phyloP scores from a whole-genome alignment of 805 yeast genomes.

The Ogataea polymorpha region DNA sequence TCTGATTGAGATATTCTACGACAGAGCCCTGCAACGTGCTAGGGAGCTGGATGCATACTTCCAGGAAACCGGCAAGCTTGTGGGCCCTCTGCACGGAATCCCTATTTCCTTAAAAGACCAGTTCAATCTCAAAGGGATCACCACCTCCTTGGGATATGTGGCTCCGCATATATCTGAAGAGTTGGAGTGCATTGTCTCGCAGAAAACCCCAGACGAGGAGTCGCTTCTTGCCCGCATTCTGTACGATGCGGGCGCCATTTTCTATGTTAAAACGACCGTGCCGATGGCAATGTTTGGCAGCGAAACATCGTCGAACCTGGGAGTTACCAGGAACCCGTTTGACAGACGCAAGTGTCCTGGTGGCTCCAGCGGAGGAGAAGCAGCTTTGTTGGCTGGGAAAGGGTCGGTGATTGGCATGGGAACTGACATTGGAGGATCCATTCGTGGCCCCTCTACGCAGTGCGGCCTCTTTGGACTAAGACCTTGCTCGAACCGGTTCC shows the following conservation, averaged over 20 bases:
- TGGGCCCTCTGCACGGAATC: constrained; percentile 45
- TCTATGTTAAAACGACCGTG: constrained; percentile 42
- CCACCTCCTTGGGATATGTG: constrained; percentile 40
- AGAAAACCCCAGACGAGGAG: constrained; percentile 30
- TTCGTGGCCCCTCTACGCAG: constrained; percentile 34
- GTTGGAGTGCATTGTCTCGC: constrained; percentile 22
- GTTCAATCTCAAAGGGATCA: constrained; percentile 36
- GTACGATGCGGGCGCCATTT: constrained; percentile 39
- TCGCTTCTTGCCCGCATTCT: constrained; percentile 33
- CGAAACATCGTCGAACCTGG: constrained; percentile 39
- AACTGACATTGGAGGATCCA: constrained; percentile 40
- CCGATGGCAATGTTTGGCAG: constrained; percentile 44
- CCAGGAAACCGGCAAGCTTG: constrained; percentile 31
- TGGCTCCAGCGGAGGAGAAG: constrained; percentile 49
- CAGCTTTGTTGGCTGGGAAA: constrained; percentile 31
- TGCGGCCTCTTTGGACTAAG: constrained; percentile 36
- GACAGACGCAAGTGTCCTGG: constrained; percentile 39
- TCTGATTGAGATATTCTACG: constrained; percentile 41
- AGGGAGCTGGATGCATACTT: constrained; percentile 37
- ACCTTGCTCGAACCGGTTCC: constrained; percentile 35
- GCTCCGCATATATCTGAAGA: constrained; percentile 32
- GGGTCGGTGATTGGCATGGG: constrained; percentile 38
- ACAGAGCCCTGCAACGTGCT: constrained; percentile 40
- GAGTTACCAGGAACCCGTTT: constrained; percentile 36
- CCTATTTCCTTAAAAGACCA: constrained; percentile 48